Evolutionary conservation across 495 filamentous ascomycete genomes (phyloP).

Genomic region (Tuber calosporum): DNA sequence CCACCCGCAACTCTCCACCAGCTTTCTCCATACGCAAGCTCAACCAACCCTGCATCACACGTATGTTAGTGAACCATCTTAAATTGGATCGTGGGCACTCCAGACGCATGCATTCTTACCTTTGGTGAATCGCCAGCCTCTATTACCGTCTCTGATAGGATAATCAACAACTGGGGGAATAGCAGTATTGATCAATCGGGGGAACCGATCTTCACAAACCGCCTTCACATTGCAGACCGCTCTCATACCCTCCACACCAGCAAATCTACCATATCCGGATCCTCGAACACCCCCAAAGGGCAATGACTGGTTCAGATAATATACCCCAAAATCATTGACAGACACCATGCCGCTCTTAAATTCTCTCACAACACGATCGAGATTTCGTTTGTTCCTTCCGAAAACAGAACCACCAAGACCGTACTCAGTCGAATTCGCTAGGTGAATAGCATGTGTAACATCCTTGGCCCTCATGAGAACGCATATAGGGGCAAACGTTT

Average conservation of each 20-base stretch:
- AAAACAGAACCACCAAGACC: conserved; percentile 80
- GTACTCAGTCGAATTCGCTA: conserved; percentile 71
- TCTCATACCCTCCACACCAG: conserved; percentile 78
- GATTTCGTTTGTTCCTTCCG: conserved; percentile 51
- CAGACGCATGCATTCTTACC: conserved; percentile 33
- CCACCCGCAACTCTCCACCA: conserved; percentile 24
- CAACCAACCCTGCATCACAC: conserved; percentile 21
- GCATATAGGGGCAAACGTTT: conserved; percentile 89
- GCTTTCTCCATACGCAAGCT: conserved; percentile 30
- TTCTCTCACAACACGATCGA: conserved; percentile 56
- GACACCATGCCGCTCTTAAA: conserved; percentile 82
- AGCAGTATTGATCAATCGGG: conserved; percentile 56
- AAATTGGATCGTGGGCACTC: background rate
- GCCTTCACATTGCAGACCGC: conserved; percentile 79
- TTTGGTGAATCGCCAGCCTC: conserved; percentile 53
- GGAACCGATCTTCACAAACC: conserved; percentile 68
- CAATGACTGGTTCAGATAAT: conserved; percentile 74
- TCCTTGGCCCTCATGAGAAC: conserved; percentile 64
- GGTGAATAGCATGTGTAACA: conserved; percentile 55
- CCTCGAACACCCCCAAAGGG: conserved; percentile 86
- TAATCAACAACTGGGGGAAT: conserved; percentile 77
- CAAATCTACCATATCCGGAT: conserved; percentile 89
- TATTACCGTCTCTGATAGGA: conserved; percentile 55
- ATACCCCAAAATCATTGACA: conserved; percentile 89
- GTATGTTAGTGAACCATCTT: background rate